A percentile compares a stretch with the other conserved stretches of the same genome.
These are phyloP conservation scores for Pelargonium australe DNA, from an alignment of 441 rosid genomes.

Conservation along the genomic window DNA sequence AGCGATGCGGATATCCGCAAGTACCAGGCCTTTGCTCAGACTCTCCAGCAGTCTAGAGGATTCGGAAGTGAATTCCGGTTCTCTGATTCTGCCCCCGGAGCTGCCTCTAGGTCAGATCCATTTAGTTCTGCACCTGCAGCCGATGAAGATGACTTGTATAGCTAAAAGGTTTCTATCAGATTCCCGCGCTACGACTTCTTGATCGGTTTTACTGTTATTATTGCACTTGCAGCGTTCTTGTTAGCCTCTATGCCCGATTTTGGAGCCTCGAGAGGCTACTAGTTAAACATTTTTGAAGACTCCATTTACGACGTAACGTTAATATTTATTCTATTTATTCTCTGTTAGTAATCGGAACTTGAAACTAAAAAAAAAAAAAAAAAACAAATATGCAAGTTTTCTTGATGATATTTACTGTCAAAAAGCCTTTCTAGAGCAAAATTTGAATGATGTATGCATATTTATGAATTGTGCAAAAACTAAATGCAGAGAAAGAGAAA, in stretches of 20 bases:
- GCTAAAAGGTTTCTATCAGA: conserved; percentile 12
- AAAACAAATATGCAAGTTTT: background rate
- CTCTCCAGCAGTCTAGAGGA: conserved; percentile 67
- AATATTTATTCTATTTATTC: background rate
- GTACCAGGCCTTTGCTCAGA: conserved; percentile 69
- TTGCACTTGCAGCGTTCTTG: background rate
- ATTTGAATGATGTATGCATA: no score
- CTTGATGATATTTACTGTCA: no score
- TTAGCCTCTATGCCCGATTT: background rate
- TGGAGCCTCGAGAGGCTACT: background rate
- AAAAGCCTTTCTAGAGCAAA: no score
- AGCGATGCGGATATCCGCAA: conserved; percentile 73
- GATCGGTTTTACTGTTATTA: background rate
- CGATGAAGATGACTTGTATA: conserved; percentile 54
- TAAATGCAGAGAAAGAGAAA: no score
- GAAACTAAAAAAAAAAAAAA: no score
- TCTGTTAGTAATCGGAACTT: no score
- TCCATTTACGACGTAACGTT: background rate
- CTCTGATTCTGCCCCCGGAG: conserved; percentile 24
- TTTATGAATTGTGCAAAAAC: no score
- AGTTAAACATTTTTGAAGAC: background rate
- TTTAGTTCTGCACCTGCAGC: conserved; percentile 43
- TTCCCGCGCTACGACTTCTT: background rate
- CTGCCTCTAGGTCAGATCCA: conserved; percentile 35
- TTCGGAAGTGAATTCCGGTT: conserved; percentile 61